These are phyloP conservation scores for Biscogniauxia marginata DNA, from an alignment of 2,329 filamentous ascomycete species.

Conservation along the genomic window DNA sequence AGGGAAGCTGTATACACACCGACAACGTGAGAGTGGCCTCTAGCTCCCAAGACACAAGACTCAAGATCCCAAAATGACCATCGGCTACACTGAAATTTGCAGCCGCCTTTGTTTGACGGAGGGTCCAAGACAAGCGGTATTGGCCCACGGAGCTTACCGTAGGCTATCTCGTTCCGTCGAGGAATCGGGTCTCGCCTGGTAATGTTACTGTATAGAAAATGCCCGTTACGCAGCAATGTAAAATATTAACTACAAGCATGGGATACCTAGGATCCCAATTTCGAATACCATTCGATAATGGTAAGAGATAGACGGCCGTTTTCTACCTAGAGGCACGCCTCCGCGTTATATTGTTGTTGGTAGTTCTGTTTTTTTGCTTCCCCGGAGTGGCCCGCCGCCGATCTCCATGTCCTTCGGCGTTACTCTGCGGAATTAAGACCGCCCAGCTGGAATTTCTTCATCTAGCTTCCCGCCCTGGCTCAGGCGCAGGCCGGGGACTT, in stretches of 20 bases:
- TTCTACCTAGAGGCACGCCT: neutral
- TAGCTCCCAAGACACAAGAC: neutral
- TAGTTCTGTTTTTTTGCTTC: too few relatives aligned
- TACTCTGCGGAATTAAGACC: neutral
- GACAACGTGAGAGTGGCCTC: neutral
- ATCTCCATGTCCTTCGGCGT: neutral
- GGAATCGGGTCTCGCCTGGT: neutral
- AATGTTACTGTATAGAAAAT: neutral
- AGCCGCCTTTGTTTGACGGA: neutral
- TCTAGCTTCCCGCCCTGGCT: neutral
- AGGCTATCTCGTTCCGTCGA: neutral
- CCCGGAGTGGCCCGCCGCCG: neutral
- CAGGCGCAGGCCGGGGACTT: neutral
- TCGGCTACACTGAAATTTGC: neutral
- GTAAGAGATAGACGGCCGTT: neutral
- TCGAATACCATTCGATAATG: neutral
- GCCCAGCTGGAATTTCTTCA: neutral
- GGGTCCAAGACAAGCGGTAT: neutral
- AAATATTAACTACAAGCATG: neutral
- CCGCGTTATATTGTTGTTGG: neutral
- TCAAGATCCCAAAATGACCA: neutral
- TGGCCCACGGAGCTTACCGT: neutral
- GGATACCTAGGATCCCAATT: neutral
- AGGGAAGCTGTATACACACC: neutral
- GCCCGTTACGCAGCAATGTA: neutral